These are phyloP conservation scores for Cystoisospora suis DNA, from an alignment of 169 alveolate genomes.

Conservation along the genomic window DNA sequence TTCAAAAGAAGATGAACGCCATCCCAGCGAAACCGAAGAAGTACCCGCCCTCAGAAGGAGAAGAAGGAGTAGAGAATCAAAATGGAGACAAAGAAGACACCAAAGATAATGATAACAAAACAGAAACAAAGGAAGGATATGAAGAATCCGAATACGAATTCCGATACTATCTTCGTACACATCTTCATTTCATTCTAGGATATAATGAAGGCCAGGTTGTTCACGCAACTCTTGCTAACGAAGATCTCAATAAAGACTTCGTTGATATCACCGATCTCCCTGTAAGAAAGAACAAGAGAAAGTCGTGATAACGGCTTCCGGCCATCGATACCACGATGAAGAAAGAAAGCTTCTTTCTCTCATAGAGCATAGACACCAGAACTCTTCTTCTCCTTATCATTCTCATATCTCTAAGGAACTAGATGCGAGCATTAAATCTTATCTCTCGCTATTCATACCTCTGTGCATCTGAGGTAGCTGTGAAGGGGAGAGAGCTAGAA, in stretches of 20 bases:
- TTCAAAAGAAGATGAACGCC: background rate
- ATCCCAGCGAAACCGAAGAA: background rate
- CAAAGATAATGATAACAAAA: too few relatives aligned
- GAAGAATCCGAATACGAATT: background rate
- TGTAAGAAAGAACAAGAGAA: background rate
- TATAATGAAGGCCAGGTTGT: slow-evolving; percentile 34
- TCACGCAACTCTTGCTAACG: background rate
- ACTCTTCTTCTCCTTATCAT: too few relatives aligned
- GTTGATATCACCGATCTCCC: slow-evolving; percentile 6
- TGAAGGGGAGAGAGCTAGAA: too few relatives aligned
- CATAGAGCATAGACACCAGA: too few relatives aligned
- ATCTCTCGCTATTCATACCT: too few relatives aligned
- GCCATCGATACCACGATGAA: too few relatives aligned
- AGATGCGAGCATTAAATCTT: too few relatives aligned
- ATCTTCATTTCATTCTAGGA: slow-evolving; percentile 1
- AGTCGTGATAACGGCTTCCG: too few relatives aligned
- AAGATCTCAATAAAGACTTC: background rate
- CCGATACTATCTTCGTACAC: slow-evolving; percentile 1
- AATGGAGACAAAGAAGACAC: background rate
- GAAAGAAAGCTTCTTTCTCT: too few relatives aligned
- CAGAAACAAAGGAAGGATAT: background rate
- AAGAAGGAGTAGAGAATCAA: too few relatives aligned
- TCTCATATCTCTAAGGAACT: too few relatives aligned
- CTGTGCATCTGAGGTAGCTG: too few relatives aligned
- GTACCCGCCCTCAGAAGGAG: background rate